These are phyloP conservation scores for Oryza meridionalis DNA, from an alignment of 176 grass and related monocot genomes.

Conservation along the genomic window DNA sequence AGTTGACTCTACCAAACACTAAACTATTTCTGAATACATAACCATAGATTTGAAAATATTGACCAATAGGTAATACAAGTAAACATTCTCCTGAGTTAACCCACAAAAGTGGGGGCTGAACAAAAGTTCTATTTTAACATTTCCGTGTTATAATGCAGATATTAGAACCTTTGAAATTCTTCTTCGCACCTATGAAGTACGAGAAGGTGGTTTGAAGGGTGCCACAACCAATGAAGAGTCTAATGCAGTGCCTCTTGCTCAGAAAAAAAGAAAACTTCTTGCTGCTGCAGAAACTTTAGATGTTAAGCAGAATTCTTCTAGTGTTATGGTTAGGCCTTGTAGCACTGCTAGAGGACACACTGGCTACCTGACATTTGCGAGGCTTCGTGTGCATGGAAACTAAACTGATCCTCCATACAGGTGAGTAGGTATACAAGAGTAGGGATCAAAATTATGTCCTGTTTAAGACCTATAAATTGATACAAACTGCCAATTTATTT, in stretches of 20 bases:
- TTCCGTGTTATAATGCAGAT: conserved; percentile 55
- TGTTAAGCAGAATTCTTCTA: conserved; percentile 35
- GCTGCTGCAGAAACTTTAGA: conserved; percentile 31
- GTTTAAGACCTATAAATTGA: neutral
- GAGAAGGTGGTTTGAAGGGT: conserved; percentile 46
- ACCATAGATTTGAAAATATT: neutral
- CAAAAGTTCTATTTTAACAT: neutral
- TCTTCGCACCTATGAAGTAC: conserved; percentile 74
- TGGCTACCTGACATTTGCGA: conserved; percentile 87
- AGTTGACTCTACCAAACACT: neutral
- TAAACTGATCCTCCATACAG: conserved; percentile 23
- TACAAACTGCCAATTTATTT: neutral
- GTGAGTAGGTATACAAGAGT: neutral
- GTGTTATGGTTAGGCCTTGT: conserved; percentile 70
- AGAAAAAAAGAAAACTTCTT: conserved; percentile 58
- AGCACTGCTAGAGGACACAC: conserved; percentile 76
- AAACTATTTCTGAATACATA: neutral
- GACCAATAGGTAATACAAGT: neutral
- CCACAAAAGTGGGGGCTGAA: neutral
- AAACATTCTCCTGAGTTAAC: neutral
- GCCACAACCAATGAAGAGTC: conserved; percentile 33
- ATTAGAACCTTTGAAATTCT: conserved; percentile 96
- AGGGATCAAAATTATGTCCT: neutral
- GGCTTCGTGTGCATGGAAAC: conserved; percentile 43
- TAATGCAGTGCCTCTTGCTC: conserved; percentile 49